Base-by-base conservation (phyloP, 164 flowering plant species). In the Nymphaea colorata region DNA sequence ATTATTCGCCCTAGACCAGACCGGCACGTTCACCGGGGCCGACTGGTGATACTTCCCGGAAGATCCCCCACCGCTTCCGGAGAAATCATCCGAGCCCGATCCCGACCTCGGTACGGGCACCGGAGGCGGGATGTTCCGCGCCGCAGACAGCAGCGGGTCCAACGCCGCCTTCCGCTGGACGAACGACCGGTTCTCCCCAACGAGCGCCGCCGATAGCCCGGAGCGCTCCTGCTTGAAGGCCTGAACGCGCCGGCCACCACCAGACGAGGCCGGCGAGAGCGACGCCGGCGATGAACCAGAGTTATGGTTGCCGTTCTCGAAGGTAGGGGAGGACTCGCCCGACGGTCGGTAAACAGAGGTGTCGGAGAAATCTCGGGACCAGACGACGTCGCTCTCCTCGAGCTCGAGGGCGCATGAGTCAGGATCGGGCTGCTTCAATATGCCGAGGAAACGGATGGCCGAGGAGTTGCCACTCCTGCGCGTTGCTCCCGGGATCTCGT, bases 11-110 rank as follows among this genome's bases (percentile, higher is more conserved):
- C 61, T 64, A 82, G 85, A 64, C 42, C 43, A 82, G 2, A 73
- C 71, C 16, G 87, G 87, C 36, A 84, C 80, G 59, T 84, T 80
- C 42, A 82, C 79, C 25, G 87, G 87, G n/a, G 83, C 85, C 4
- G 87, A 84, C 41, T 77, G 81, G 7, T 45, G 79, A 60, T 60
- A 72, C 44, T 70, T 70, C 16, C 66, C 45, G 44, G 75, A 59
- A 4, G 69, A 25, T 18, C 12, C 7, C 51, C 45, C 63, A 5
- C 42, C 42, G 44, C 42, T 15, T 10, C 66, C 43, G 18, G 74
- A 55, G 47, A 73, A 66, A 0, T 44, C 69, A 2, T 69, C 78
- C 0, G 71, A 67, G 51, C 67, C 62, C n/a, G 80, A 64, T 12
- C 59, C 69, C 41, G 44, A 47, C n/a, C 76, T 63, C 5, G 62